A percentile compares a stretch with the other conserved stretches of the same genome.
Evolutionary conservation across 805 yeast genomes (phyloP).

Genomic region (Starmera pachycereana): DNA sequence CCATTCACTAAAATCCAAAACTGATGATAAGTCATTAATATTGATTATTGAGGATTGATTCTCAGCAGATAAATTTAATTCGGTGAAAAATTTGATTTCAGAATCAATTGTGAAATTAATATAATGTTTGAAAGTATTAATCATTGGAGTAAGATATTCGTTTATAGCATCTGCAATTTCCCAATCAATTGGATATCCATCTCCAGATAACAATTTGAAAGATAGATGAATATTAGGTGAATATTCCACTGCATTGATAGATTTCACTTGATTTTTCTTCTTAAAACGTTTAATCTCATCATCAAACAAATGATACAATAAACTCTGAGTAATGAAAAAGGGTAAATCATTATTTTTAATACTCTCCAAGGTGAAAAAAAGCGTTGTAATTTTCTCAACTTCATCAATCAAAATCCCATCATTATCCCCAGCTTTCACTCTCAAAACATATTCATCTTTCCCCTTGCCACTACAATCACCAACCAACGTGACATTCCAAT

Average conservation of each 20-base stretch:
- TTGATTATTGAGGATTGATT: constrained; percentile 24
- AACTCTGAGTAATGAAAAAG: constrained; percentile 43
- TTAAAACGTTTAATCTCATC: constrained; percentile 27
- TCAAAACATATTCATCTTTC: constrained; percentile 24
- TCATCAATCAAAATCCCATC: constrained; percentile 36
- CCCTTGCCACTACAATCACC: constrained; percentile 13
- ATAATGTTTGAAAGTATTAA: constrained; percentile 39
- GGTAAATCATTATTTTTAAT: constrained; percentile 54
- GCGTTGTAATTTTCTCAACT: constrained; percentile 26
- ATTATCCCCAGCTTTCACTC: constrained; percentile 28
- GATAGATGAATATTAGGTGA: constrained; percentile 66
- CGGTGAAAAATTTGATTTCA: constrained; percentile 57
- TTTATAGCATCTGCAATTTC: constrained; percentile 47
- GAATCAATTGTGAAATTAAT: constrained; percentile 71
- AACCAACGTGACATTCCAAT: constrained; percentile 24
- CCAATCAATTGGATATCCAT: constrained; percentile 62
- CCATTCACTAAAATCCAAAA: constrained; percentile 83
- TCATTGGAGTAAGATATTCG: constrained; percentile 43
- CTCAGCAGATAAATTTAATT: constrained; percentile 20
- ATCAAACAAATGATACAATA: constrained; percentile 34
- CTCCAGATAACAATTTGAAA: constrained; percentile 63
- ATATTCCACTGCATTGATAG: constrained; percentile 23
- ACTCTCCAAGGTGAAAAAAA: constrained; percentile 32
- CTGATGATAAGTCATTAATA: constrained; percentile 53
- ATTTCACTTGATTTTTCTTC: constrained; percentile 7